phyloP scores from a whole-genome alignment of 495 filamentous ascomycete genomes.

The Aspergillus coremiiformis region DNA sequence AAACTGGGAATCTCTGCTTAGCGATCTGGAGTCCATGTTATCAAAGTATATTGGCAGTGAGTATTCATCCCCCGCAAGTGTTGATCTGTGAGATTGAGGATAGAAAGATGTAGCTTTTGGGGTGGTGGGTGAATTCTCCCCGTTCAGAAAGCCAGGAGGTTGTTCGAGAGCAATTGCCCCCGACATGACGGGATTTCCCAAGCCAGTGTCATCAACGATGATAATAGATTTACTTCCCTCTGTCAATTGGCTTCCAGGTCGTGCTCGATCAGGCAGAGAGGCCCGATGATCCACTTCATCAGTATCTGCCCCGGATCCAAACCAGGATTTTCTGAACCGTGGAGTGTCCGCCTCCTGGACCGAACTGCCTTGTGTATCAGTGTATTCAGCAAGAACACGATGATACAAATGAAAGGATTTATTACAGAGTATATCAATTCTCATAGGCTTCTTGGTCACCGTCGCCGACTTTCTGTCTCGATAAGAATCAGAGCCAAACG shows the following conservation, averaged over 20 bases:
- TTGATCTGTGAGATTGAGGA: conserved; percentile 20
- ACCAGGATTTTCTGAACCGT: conserved; percentile 1
- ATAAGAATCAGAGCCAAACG: conserved; percentile 40
- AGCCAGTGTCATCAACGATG: conserved; percentile 61
- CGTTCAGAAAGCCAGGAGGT: conserved; percentile 8
- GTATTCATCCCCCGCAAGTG: conserved; percentile 22
- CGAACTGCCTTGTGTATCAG: conserved; percentile 1
- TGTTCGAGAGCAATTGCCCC: conserved; percentile 23
- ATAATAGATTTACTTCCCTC: conserved; percentile 78
- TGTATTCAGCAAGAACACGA: conserved; percentile 14
- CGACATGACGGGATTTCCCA: conserved; percentile 31
- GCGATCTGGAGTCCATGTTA: conserved; percentile 11
- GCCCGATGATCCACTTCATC: conserved; percentile 2
- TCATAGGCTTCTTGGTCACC: conserved; percentile 29
- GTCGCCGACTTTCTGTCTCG: conserved; percentile 35
- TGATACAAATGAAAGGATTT: conserved; percentile 61
- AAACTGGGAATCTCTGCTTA: conserved; percentile 10
- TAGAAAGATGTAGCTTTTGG: conserved; percentile 16
- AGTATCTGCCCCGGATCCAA: conserved; percentile 1
- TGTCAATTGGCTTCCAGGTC: conserved; percentile 56
- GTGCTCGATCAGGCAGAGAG: conserved; percentile 10
- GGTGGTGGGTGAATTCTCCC: conserved; percentile 8
- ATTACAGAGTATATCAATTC: conserved; percentile 75
- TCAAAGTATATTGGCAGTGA: conserved; percentile 32
- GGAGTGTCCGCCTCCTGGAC: conserved; percentile 5